Evolutionary conservation across 2,329 filamentous ascomycete species (phyloP), one percentile per base, ranked within the genome.

Genomic region (Pezicula neosporulosa): DNA sequence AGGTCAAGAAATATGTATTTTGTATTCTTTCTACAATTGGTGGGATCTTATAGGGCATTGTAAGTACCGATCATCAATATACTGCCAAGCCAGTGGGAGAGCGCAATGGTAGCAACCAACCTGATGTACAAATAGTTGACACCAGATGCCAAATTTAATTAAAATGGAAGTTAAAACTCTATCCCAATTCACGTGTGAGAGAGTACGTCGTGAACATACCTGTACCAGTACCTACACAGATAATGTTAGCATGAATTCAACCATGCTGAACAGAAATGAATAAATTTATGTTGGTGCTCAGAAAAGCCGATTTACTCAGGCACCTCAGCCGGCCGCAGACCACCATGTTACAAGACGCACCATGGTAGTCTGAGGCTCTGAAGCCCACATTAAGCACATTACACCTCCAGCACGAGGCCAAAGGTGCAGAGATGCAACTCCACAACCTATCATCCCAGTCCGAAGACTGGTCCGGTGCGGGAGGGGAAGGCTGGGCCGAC

Each of bases 301-400:
- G 83, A 81, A 73, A 81, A 85, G 82, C 83, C 81, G 70, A 62
- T 81, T 80, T 85, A 87, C 77, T 86, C 83, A 86, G 77, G 77
- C 81, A 77, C 74, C 71, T 68, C 73, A 68, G 68, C 83, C 82
- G 82, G 81, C 79, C 73, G 68, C 70, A 67, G 63, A 68, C 61
- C 66, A 64, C 62, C 58, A 66, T 65, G 70, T 66, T 66, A 72
- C 79, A 80, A 82, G 79, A 89, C 85, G 84, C 72, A 73, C 70
- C 72, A 72, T 64, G 70, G 62, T 66, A 64, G 56, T 60, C 62
- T 63, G 68, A 69, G 67, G 73, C 81, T 75, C 83, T 73, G 72
- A 77, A 86, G 78, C 78, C 76, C 75, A 75, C 61, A 83, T 84
- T n/a, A 83, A 72, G 68, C 70, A 68, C 59, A 55, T 51, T 63